These are phyloP conservation scores for Bipolaris oryzae DNA, from an alignment of 2,329 filamentous ascomycete species.

Conservation along the genomic window DNA sequence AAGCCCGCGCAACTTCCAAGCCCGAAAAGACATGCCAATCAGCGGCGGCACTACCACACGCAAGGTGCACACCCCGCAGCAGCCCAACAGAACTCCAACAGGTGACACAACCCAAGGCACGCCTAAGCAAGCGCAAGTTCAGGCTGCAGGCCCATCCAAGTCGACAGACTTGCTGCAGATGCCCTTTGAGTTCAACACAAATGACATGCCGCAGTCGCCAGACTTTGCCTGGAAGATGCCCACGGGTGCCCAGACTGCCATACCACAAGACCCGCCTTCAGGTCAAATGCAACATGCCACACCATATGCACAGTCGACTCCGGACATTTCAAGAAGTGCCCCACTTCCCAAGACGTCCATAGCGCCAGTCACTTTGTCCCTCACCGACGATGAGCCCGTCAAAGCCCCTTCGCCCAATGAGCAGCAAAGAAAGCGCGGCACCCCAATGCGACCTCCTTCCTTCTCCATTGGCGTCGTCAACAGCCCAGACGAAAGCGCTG, in stretches of 20 bases:
- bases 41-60: slow-evolving; percentile 79
- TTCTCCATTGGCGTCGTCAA: slow-evolving; percentile 59
- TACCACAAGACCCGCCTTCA: slow-evolving; percentile 49
- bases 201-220: slow-evolving; percentile 49
- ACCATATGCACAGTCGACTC: slow-evolving; percentile 60
- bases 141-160: slow-evolving; percentile 34
- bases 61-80: slow-evolving; percentile 56
- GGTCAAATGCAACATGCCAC: slow-evolving; percentile 42
- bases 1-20: slow-evolving; percentile 93
- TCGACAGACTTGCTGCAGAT: slow-evolving; percentile 47
- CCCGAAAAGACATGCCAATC: slow-evolving; percentile 88
- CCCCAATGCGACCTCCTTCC: slow-evolving; percentile 52
- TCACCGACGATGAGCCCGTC: slow-evolving; percentile 62
- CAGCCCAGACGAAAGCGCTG: slow-evolving; percentile 75
- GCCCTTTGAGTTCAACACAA: slow-evolving; percentile 51
- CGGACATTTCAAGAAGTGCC: slow-evolving; percentile 54
- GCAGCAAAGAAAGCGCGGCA: slow-evolving; percentile 41
- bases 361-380: slow-evolving; percentile 60
- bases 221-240: slow-evolving; percentile 55
- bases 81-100: slow-evolving; percentile 46
- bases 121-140: slow-evolving; percentile 35
- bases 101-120: slow-evolving; percentile 42
- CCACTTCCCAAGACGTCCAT: slow-evolving; percentile 50
- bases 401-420: slow-evolving; percentile 47
- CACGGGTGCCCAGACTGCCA: slow-evolving; percentile 50